Evolutionary conservation across 305 asterid species (phyloP).

Genomic region (Nicotiana rustica): DNA sequence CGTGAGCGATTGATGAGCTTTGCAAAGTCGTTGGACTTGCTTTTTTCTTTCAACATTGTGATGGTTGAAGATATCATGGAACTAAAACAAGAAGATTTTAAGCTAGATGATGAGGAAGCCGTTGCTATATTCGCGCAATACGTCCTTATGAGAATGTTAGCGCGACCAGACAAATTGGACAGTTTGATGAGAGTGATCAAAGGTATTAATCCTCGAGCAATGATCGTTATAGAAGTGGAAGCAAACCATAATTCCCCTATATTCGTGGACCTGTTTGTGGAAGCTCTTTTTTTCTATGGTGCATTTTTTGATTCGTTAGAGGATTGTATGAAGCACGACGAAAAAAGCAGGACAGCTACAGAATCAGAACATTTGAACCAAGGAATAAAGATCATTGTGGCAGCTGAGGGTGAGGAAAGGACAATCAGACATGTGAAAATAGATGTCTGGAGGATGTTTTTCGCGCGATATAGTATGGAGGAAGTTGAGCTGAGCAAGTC

Average conservation of each 20-base stretch:
- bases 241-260: conserved; percentile 42
- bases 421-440: conserved; percentile 52
- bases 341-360: conserved; percentile 35
- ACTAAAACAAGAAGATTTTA: conserved; percentile 20
- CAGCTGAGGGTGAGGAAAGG: conserved; percentile 58
- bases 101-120: conserved; percentile 34
- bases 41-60: conserved; percentile 35
- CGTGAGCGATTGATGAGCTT: conserved; percentile 33
- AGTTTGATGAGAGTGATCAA: conserved; percentile 39
- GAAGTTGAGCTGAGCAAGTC: conserved; percentile 54
- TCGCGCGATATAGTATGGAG: conserved; percentile 48
- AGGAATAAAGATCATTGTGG: conserved; percentile 52
- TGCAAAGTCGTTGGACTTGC: conserved; percentile 41
- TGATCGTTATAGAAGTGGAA: conserved; percentile 40
- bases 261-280: conserved; percentile 40
- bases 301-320: conserved; percentile 37
- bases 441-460: conserved; percentile 57
- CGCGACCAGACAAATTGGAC: conserved; percentile 33
- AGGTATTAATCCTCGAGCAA: conserved; percentile 32
- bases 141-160: conserved; percentile 29
- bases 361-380: conserved; percentile 47
- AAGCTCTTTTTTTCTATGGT: conserved; percentile 39
- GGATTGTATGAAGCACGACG: conserved; percentile 41
- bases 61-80: conserved; percentile 40
- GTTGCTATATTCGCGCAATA: conserved; percentile 37